Evolutionary conservation across 371 early-diverging fungal species (phyloP).

Genomic region (Dinochytrium kinnereticum): DNA sequence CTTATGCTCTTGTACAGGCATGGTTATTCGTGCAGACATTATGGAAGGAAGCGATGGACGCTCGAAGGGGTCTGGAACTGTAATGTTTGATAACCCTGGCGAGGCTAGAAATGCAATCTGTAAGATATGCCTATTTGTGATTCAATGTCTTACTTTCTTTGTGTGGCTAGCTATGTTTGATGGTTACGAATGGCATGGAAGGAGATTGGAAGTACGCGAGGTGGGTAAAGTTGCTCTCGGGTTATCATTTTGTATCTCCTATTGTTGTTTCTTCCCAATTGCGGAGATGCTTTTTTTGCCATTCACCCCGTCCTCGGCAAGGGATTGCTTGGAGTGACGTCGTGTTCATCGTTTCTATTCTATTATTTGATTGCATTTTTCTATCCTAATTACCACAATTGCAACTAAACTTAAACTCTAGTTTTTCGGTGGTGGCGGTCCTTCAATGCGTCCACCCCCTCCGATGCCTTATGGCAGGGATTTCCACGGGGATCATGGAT

Average conservation of each 20-base stretch:
- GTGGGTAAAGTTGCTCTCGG: constrained; percentile 49
- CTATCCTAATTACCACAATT: no score
- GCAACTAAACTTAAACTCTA: constrained; percentile 14
- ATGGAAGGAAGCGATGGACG: constrained; percentile 63
- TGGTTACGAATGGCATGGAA: constrained; percentile 78
- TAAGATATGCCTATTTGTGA: constrained; percentile 43
- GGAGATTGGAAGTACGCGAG: constrained; percentile 79
- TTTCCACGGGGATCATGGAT: constrained; percentile 24
- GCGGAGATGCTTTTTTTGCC: no score
- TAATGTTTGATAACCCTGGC: constrained; percentile 66
- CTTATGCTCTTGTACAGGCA: constrained; percentile 25
- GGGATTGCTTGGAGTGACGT: no score
- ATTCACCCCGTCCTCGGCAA: no score
- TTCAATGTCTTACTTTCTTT: neutral
- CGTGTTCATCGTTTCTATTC: constrained; percentile 10
- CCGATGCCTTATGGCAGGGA: constrained; percentile 20
- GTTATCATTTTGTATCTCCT: constrained; percentile 11
- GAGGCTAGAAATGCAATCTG: constrained; percentile 74
- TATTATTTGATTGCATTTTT: constrained; percentile 4
- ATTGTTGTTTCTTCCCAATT: no score
- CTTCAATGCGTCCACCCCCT: neutral
- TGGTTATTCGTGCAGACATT: constrained; percentile 70
- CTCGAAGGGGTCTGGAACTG: constrained; percentile 74
- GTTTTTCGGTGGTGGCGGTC: constrained; percentile 30
- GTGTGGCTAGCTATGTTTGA: constrained; percentile 60